A percentile compares a stretch with the other conserved stretches of the same genome.
Evolutionary conservation across 176 grass and related monocot species (phyloP).

Genomic region (Cenchrus purpureus): DNA sequence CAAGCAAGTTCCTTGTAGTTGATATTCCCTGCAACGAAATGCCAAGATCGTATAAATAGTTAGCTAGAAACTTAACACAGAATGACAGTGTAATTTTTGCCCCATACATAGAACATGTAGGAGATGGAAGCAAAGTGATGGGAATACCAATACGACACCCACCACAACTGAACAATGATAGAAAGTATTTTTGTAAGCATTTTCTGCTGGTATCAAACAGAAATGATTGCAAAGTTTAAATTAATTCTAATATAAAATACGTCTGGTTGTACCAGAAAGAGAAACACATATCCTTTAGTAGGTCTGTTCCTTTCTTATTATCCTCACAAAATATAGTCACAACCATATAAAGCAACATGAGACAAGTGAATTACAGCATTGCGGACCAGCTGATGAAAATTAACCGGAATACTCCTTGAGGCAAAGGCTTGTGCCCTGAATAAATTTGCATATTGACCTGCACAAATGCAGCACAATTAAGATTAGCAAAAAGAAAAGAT

Average conservation of each 20-base stretch:
- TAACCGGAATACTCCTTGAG: conserved; percentile 23
- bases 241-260: not conserved
- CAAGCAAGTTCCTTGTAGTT: conserved; percentile 60
- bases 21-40: conserved; percentile 65
- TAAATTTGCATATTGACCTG: conserved; percentile 54
- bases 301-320: not conserved
- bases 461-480: conserved; percentile 5
- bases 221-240: not conserved
- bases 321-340: not conserved
- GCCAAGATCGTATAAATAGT: conserved; percentile 21
- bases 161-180: not conserved
- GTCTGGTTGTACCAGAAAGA: conserved; percentile 3
- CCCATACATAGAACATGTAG: conserved; percentile 11
- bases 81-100: not conserved
- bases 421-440: conserved; percentile 42
- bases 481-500: not conserved
- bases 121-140: not conserved
- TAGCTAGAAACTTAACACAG: not conserved
- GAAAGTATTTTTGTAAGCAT: not conserved
- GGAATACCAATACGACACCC: not conserved
- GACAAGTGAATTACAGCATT: conserved; percentile 51
- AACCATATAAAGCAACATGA: conserved; percentile 11
- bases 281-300: not conserved
- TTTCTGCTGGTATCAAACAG: not conserved
- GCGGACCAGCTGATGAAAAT: conserved; percentile 58